A percentile compares a stretch with the other conserved stretches of the same genome.
Evolutionary conservation across 148 eudicot genomes (phyloP).

Genomic region (Chenopodium berlandieri): DNA sequence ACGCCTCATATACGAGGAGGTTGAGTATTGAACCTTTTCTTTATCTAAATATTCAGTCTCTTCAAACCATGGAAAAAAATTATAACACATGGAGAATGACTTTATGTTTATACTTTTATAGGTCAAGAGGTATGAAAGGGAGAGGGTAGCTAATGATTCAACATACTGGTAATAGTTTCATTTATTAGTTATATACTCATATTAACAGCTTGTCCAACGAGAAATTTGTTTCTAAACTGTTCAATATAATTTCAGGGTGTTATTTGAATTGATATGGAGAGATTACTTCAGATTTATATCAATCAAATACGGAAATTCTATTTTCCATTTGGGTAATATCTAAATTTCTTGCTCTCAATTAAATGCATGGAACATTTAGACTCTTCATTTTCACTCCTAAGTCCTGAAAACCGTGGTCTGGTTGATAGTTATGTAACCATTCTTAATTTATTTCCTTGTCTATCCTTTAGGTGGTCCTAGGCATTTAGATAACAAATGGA

Average conservation of each 20-base stretch:
- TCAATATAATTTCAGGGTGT: constrained; percentile 58
- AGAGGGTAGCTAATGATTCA: constrained; percentile 73
- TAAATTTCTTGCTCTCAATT: neutral
- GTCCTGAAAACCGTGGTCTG: neutral
- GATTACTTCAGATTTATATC: constrained; percentile 94
- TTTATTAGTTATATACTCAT: neutral
- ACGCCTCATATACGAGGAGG: constrained; percentile 80
- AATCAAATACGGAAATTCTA: constrained; percentile 70
- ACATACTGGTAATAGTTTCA: constrained; percentile 69
- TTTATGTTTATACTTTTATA: constrained; percentile 23
- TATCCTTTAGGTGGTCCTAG: constrained; percentile 74
- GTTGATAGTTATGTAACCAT: neutral
- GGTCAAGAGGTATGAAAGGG: constrained; percentile 83
- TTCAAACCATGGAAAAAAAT: neutral
- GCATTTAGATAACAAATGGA: constrained; percentile 55
- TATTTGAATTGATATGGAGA: constrained; percentile 94
- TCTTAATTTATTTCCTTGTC: neutral
- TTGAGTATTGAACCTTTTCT: constrained; percentile 16
- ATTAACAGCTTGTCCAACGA: neutral
- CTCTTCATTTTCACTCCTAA: neutral
- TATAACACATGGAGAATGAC: neutral
- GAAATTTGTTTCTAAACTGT: neutral
- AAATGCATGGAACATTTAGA: neutral
- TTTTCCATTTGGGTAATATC: constrained; percentile 66
- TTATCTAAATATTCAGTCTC: neutral